These are phyloP conservation scores for Solanum arcanum DNA, from an alignment of 257 asterid species.

Conservation along the genomic window DNA sequence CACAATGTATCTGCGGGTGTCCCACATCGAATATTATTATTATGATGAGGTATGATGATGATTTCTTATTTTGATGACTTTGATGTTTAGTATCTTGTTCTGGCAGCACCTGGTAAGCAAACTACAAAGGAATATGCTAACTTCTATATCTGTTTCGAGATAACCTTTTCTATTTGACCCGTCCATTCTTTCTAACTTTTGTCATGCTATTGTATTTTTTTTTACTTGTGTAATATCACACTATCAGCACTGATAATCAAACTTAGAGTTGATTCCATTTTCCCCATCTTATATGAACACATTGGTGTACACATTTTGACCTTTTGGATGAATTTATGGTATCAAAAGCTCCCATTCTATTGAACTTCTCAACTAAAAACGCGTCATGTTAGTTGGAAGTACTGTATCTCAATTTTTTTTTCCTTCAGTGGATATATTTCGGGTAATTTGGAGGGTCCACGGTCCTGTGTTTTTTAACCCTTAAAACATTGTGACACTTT, in stretches of 20 bases:
- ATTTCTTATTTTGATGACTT: background rate
- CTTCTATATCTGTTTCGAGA: background rate
- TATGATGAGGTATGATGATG: background rate
- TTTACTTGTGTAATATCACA: background rate
- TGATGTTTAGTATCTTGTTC: background rate
- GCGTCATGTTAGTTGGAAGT: background rate
- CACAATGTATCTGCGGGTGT: background rate
- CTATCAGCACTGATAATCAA: background rate
- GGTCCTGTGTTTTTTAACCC: background rate
- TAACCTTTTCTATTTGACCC: background rate
- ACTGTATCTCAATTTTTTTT: background rate
- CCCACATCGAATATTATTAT: background rate
- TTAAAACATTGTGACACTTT: background rate
- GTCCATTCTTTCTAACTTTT: background rate
- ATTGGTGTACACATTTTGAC: background rate
- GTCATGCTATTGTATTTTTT: background rate
- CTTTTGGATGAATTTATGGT: background rate
- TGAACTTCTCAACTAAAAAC: background rate
- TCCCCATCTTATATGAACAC: background rate
- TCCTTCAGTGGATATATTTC: background rate
- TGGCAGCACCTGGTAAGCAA: background rate
- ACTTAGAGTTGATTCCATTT: background rate
- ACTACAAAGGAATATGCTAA: background rate
- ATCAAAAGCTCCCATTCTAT: background rate
- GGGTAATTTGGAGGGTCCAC: background rate